Evolutionary conservation across 805 yeast genomes (phyloP).

Genomic region (Teunomyces funiuensis): DNA sequence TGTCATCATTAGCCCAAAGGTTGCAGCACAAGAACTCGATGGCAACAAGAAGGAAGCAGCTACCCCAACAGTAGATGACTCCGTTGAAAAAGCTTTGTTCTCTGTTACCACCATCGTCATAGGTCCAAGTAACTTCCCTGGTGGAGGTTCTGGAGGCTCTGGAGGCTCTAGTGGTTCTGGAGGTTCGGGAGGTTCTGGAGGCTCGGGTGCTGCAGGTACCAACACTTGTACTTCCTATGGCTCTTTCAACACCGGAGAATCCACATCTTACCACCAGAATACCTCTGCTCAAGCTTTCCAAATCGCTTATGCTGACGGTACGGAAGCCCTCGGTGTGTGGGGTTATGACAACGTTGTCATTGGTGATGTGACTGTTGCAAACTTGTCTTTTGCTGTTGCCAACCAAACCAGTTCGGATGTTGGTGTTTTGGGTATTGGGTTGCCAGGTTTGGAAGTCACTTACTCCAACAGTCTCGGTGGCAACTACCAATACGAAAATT

Average conservation of each 20-base stretch:
- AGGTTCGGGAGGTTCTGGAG: slow-evolving; percentile 4
- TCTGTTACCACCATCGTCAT: slow-evolving; percentile 4
- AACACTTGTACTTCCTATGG: slow-evolving; percentile 48
- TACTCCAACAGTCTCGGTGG: slow-evolving; percentile 15
- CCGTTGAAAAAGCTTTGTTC: not conserved
- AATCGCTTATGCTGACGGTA: slow-evolving; percentile 50
- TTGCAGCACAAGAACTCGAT: not conserved
- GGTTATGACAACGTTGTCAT: slow-evolving; percentile 60
- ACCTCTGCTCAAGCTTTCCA: slow-evolving; percentile 39
- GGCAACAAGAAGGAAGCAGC: slow-evolving; percentile 1
- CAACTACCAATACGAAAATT: slow-evolving; percentile 36
- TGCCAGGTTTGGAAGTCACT: slow-evolving; percentile 68
- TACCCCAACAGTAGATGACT: slow-evolving; percentile 1
- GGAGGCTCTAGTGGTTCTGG: not conserved
- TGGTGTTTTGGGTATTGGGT: slow-evolving; percentile 77
- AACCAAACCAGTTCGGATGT: slow-evolving; percentile 30
- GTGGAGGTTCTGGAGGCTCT: slow-evolving; percentile 5
- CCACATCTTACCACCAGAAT: slow-evolving; percentile 41
- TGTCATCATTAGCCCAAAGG: slow-evolving; percentile 1
- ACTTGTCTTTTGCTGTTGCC: slow-evolving; percentile 73
- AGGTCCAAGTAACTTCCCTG: slow-evolving; percentile 4
- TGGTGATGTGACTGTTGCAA: slow-evolving; percentile 47
- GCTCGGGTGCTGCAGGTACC: slow-evolving; percentile 12
- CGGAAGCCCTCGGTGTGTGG: slow-evolving; percentile 52
- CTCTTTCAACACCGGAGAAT: slow-evolving; percentile 44